phyloP scores from a whole-genome alignment of 2,329 filamentous ascomycete species.

The Scedosporium boydii region DNA sequence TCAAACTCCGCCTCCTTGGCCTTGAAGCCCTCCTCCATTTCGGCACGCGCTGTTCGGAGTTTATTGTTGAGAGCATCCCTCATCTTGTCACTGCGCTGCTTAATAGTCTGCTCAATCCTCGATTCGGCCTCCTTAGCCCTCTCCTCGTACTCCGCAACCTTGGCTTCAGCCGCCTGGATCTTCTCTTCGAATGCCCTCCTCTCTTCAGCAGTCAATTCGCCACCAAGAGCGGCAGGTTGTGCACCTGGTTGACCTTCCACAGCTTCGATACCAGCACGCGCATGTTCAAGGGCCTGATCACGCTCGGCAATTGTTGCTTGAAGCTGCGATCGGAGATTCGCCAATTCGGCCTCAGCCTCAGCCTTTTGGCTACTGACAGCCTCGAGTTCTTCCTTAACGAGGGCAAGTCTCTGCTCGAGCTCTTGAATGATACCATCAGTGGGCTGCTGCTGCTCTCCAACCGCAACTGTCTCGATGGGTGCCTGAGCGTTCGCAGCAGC shows the following conservation, averaged over 20 bases:
- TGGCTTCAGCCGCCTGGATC: conserved; percentile 50
- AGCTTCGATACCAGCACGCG: conserved; percentile 26
- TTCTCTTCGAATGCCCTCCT: conserved; percentile 52
- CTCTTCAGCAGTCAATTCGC: conserved; percentile 44
- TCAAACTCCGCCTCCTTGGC: conserved; percentile 6
- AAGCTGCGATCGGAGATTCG: conserved; percentile 47
- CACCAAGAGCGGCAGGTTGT: conserved; percentile 14
- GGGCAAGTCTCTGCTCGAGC: conserved; percentile 39
- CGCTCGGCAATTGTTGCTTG: conserved; percentile 52
- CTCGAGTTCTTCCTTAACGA: conserved; percentile 52
- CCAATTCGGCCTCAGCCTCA: conserved; percentile 54
- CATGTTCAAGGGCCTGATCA: conserved; percentile 43
- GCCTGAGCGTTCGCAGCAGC: conserved; percentile 9
- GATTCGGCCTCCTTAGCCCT: conserved; percentile 57
- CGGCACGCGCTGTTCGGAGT: conserved; percentile 53
- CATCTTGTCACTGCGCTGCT: conserved; percentile 60
- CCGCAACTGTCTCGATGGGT: conserved; percentile 1
- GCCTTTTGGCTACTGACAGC: conserved; percentile 58
- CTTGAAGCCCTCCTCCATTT: conserved; percentile 42
- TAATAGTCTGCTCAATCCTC: conserved; percentile 49
- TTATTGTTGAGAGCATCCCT: conserved; percentile 59
- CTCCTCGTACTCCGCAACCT: conserved; percentile 53
- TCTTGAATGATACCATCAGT: conserved; percentile 36
- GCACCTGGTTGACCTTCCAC: conserved; percentile 9
- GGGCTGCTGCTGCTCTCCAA: conserved; percentile 4